A percentile compares a stretch with the other conserved stretches of the same genome.
These are phyloP conservation scores for Aspergillus sp. DNA, from an alignment of 2,329 filamentous ascomycete species.

Conservation along the genomic window DNA sequence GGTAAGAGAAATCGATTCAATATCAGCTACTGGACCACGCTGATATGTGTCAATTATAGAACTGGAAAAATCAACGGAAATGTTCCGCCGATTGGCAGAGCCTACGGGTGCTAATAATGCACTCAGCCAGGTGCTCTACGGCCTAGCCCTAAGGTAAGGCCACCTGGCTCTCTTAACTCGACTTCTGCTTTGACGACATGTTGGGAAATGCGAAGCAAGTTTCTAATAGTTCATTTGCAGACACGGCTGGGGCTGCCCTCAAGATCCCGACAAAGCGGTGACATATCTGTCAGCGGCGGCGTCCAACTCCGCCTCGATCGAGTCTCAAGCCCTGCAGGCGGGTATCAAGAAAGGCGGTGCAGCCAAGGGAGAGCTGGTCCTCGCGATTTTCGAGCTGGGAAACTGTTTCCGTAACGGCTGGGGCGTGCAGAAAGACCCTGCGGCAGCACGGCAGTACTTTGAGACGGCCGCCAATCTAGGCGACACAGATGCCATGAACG, in stretches of 20 bases:
- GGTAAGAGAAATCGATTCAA: slow-evolving; percentile 33
- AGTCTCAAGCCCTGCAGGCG: slow-evolving; percentile 78
- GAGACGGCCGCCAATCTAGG: slow-evolving; percentile 96
- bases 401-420: slow-evolving; percentile 84
- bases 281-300: slow-evolving; percentile 85
- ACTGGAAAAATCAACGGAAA: slow-evolving; percentile 72
- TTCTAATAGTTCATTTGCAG: slow-evolving; percentile 44
- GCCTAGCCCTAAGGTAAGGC: slow-evolving; percentile 77
- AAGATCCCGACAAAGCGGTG: slow-evolving; percentile 71
- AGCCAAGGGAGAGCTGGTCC: slow-evolving; percentile 91
- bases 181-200: background rate
- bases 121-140: slow-evolving; percentile 92
- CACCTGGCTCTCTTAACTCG: background rate
- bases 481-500: slow-evolving; percentile 97
- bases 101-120: slow-evolving; percentile 85
- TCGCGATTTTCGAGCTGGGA: slow-evolving; percentile 89
- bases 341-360: slow-evolving; percentile 91
- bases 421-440: slow-evolving; percentile 82
- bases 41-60: slow-evolving; percentile 42
- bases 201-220: background rate
- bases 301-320: slow-evolving; percentile 83
- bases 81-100: slow-evolving; percentile 83
- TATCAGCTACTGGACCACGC: background rate
- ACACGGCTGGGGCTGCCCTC: slow-evolving; percentile 87
- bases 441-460: slow-evolving; percentile 88